Evolutionary conservation across 129 eudicot species (phyloP), one percentile per base, ranked within the genome.

Genomic region (Chrysanthemum seticuspe): DNA sequence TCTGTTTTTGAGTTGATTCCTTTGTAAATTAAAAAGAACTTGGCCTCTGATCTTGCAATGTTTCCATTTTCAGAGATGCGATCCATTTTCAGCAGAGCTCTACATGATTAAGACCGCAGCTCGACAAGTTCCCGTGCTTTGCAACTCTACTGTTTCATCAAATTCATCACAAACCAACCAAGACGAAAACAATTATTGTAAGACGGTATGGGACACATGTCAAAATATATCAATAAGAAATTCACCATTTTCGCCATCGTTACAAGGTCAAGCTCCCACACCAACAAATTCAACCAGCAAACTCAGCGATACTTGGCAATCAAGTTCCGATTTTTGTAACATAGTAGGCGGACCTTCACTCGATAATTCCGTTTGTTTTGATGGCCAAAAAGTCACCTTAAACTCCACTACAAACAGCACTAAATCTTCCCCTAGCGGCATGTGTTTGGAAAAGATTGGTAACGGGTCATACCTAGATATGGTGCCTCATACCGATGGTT

Each of bases 401-500:
- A 85, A 85, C 60, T 57, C 13, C 48, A 75, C 89, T 7, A 64
- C 78, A 34, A 72, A 78, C 78, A 69, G 47, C 66, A 62, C 79
- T 49, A 80, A 77, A 66, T 72, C 71, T 10, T 51, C 85, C 14
- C 89, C 96, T 16, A 75, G 82, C 14, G 88, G 91, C n/a, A 77
- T 89, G 85, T 92, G 98, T 83, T 82, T 92, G 58, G 96, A 92
- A 80, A 89, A 92, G 70, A 87, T 92, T 6, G 83, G 75, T 1
- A 92, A 92, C 68, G 87, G 91, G 6, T 68, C 88, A 7, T 92
- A 80, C 75, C 87, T 92, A 7, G 83, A 85, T 65, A 85, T 92
- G 94, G 96, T 49, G 58, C 63, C 88, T 72, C 89, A 87, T 54
- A 89, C 98, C 0, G 96, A 92, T 73, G 96, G 96, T 27, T 92